These are phyloP conservation scores for Xylaria sp. DNA, from an alignment of 2,329 filamentous ascomycete species.

Conservation along the genomic window DNA sequence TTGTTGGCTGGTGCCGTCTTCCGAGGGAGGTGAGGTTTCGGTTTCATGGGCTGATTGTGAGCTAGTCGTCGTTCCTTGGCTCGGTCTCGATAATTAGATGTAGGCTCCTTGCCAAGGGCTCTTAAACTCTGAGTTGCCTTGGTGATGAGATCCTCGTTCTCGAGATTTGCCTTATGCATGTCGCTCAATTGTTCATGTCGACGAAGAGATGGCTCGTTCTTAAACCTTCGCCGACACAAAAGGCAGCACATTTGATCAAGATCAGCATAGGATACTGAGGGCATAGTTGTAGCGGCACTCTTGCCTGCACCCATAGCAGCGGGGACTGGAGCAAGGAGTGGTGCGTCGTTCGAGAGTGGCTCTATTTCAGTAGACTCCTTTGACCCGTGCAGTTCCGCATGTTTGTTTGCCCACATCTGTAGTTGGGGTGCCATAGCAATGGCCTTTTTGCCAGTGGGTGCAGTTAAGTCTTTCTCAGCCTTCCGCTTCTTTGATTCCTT, in stretches of 20 bases:
- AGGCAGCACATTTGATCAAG: slow-evolving; percentile 58
- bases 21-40: slow-evolving; percentile 50
- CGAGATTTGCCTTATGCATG: slow-evolving; percentile 54
- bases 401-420: slow-evolving; percentile 77
- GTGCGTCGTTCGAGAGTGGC: slow-evolving; percentile 50
- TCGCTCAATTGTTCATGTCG: slow-evolving; percentile 59
- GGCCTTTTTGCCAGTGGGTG: slow-evolving; percentile 57
- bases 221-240: slow-evolving; percentile 57
- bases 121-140: slow-evolving; percentile 50
- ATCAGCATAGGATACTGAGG: slow-evolving; percentile 70
- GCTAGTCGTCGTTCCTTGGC: slow-evolving; percentile 73
- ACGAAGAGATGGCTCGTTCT: slow-evolving; percentile 53
- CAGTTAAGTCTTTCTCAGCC: slow-evolving; percentile 57
- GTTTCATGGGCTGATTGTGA: slow-evolving; percentile 70
- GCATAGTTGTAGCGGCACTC: slow-evolving; percentile 41
- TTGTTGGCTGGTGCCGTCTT: slow-evolving; percentile 48
- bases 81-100: slow-evolving; percentile 69
- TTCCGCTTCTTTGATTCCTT: slow-evolving; percentile 57
- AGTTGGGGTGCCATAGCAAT: slow-evolving; percentile 72
- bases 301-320: slow-evolving; percentile 42
- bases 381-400: slow-evolving; percentile 72
- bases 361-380: slow-evolving; percentile 51
- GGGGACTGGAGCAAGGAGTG: slow-evolving; percentile 42
- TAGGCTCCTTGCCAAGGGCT: slow-evolving; percentile 51
- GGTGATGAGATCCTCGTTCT: slow-evolving; percentile 45